Conservation (phyloP, 805 yeast genomes). For the Candida nitratophila region DNA sequence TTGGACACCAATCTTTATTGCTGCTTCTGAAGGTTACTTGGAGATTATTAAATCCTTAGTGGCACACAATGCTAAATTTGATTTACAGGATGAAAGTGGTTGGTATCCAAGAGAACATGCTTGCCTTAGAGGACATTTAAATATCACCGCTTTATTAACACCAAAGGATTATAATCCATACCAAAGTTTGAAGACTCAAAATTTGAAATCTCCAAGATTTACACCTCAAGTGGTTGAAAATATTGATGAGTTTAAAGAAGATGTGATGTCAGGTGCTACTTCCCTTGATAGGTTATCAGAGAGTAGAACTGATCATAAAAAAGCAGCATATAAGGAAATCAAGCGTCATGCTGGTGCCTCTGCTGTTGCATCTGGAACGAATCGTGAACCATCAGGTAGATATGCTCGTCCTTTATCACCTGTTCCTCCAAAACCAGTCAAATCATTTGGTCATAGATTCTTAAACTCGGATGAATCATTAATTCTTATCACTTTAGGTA, state of each 20-base stretch:
- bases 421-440: conserved; percentile 44
- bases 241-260: conserved; percentile 8
- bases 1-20: conserved; percentile 90
- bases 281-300: conserved; percentile 22
- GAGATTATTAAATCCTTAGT: conserved; percentile 52
- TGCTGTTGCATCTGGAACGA: background rate
- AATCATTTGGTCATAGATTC: conserved; percentile 80
- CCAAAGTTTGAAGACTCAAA: conserved; percentile 11
- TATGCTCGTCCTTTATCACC: conserved; percentile 6
- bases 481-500: conserved; percentile 78
- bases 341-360: background rate
- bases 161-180: conserved; percentile 38
- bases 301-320: conserved; percentile 4
- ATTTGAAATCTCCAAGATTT: conserved; percentile 14
- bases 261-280: conserved; percentile 3
- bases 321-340: background rate
- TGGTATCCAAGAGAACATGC: conserved; percentile 99
- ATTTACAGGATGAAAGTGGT: conserved; percentile 71
- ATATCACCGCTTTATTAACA: conserved; percentile 54
- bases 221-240: conserved; percentile 3
- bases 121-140: conserved; percentile 77
- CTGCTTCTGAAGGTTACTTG: conserved; percentile 76
- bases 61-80: conserved; percentile 44
- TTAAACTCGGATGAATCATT: conserved; percentile 58
- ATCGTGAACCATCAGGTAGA: background rate